These are phyloP conservation scores for Pseudopyrenochaeta lycopersici DNA, from an alignment of 2,329 filamentous ascomycete species.

Conservation along the genomic window DNA sequence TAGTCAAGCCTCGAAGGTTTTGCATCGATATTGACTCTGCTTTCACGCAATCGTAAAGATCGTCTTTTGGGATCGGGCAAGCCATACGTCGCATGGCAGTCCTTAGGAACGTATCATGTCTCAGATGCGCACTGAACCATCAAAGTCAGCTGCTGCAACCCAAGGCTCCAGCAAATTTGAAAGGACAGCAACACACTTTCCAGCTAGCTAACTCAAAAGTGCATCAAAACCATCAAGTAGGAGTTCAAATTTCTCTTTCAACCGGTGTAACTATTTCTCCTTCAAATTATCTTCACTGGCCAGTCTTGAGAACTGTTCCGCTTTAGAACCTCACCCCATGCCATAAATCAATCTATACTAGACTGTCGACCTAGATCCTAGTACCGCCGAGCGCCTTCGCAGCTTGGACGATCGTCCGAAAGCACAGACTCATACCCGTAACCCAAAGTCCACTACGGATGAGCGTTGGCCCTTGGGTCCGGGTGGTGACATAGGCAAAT, in stretches of 20 bases:
- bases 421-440: slow-evolving; percentile 29
- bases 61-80: neutral
- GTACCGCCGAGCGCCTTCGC: slow-evolving; percentile 30
- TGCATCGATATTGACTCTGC: neutral
- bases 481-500: slow-evolving; percentile 46
- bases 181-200: slow-evolving; percentile 6
- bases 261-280: too few relatives aligned
- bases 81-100: neutral
- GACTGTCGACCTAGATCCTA: slow-evolving; percentile 3
- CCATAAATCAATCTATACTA: neutral
- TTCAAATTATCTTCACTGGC: neutral
- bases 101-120: neutral
- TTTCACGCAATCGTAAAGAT: neutral
- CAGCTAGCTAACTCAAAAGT: neutral
- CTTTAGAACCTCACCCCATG: too few relatives aligned
- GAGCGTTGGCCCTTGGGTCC: slow-evolving; percentile 28
- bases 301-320: too few relatives aligned
- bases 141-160: neutral
- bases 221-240: neutral
- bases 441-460: slow-evolving; percentile 32
- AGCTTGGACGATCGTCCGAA: slow-evolving; percentile 28
- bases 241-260: neutral
- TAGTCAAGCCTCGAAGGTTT: neutral
- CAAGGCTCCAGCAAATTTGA: slow-evolving; percentile 4
- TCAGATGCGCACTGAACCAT: neutral